Evolutionary conservation across 2,329 filamentous ascomycete genomes (phyloP).

Genomic region (Claviceps humidiphila): DNA sequence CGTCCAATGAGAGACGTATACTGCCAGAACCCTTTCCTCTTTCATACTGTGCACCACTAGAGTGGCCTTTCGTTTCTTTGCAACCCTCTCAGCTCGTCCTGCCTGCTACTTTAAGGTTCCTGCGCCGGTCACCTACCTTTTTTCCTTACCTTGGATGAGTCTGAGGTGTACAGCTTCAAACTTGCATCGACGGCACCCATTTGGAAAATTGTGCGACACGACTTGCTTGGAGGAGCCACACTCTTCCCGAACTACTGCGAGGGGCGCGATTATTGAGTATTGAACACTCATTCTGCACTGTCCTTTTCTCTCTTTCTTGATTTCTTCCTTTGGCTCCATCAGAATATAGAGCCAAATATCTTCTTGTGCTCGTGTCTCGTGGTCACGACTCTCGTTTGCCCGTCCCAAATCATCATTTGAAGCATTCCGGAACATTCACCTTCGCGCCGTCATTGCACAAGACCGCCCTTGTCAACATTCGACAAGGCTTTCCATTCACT

Average conservation of each 20-base stretch:
- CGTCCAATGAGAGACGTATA: slow-evolving; percentile 5
- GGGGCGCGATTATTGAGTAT: neutral
- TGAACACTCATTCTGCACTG: neutral
- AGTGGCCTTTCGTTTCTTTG: neutral
- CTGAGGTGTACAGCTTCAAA: neutral
- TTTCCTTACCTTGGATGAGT: neutral
- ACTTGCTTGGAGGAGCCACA: neutral
- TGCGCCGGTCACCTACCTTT: neutral
- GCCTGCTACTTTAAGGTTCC: neutral
- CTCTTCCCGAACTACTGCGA: neutral
- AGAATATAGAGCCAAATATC: neutral
- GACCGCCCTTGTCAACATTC: neutral
- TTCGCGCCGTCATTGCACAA: neutral
- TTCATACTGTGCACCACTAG: neutral
- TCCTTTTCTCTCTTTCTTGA: neutral
- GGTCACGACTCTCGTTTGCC: neutral
- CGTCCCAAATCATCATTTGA: neutral
- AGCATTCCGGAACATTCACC: neutral
- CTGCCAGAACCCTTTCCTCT: neutral
- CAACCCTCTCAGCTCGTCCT: neutral
- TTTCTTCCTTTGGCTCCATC: neutral
- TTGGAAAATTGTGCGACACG: neutral
- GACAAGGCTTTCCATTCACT: neutral
- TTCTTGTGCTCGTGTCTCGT: too few species aligned
- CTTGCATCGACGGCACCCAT: neutral